Evolutionary conservation across 208 protist species (phyloP), one percentile per base, ranked within the genome.

Genomic region (Leishmania aethiopica): DNA sequence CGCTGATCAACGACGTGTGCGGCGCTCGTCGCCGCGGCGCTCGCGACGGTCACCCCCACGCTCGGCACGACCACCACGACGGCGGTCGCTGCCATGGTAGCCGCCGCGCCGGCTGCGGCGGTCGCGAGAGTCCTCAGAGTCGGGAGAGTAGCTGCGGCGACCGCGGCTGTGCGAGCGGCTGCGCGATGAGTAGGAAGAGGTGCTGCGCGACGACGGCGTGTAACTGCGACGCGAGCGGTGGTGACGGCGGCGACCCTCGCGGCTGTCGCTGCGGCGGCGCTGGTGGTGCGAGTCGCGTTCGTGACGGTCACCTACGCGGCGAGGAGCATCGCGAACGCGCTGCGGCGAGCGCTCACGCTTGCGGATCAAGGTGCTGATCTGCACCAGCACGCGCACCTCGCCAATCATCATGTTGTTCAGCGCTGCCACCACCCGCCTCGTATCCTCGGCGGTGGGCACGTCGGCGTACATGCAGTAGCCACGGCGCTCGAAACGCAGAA

Each of bases 401-500:
- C 85, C 84, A 15, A 96, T 74, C 72, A 88, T 84, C 77, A 86
- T 80, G 78, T 90, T 80, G 87, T 93, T 81, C 59, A 93, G 51
- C 64, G 66, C 66, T n/a, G 75, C 66, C 49, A 93, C 90, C 15
- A 94, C 82, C 11, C 75, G 47, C 69, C 88, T 67, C 35, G 89
- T 92, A 53, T 91, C 78, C 64, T 77, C 76, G 10, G 72, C 35
- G 5, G 78, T 78, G n/a, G 70, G 64, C 25, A 93, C 81, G 37
- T 94, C 91, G 35, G 86, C 82, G 75, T 92, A 93, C n/a, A 89
- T 85, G 81, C 92, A 94, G 77, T 88, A 80, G 22, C 89, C 91
- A 45, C 86, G 88, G n/a, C 92, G 90, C 59, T 87, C 87, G 64
- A 92, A 88, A 22, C 78, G 84, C 53, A 74, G 73, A 49, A 96